Base-by-base conservation (phyloP, 805 yeast species). In the Lachancea quebecensis region DNA sequence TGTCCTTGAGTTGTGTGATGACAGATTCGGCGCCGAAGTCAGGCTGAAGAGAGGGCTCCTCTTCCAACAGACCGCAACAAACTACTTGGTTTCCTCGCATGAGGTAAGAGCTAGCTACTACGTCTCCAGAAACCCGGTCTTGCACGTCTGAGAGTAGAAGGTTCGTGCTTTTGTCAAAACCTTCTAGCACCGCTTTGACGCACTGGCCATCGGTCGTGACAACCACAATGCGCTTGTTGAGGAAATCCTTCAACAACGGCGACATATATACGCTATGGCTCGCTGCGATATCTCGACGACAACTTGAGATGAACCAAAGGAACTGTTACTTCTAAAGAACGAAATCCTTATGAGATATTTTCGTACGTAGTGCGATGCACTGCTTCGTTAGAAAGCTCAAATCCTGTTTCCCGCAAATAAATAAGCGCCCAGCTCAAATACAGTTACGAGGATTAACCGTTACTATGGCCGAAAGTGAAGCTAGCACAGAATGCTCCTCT, bases 101-200 rank as follows among this genome's bases (percentile, higher is more conserved):
- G 18, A 60, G 27, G 38, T 53, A 58, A 10, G 54, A 52, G 32
- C 42, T 37, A 7, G 50, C 50, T 15, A 43, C 17, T n/a, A 45
- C 39, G 18, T 48, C 56, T 21, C 52, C 49, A 71, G 77, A 75
- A 48, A 51, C 50, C 39, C 82, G 61, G 56, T 81, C 85, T 16
- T 66, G 59, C 14, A 82, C 72, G 35, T 70, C 62, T 2, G 77
- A 64, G 35, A 83, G 62, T 34, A 82, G 67, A 31, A 84, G 55
- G 56, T 84, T 84, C 18, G 85, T 76, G 38, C 77, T 69, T 50
- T 79, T 77, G 59, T 84, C 91, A 54, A 69, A 82, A 6, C 90
- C 88, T 51, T 71, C 74, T 14, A 77, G 55, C 16, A 55, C 65
- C 4, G 79, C 82, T 33, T 69, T 57, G 36, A 75, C 68, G 42